Base-by-base conservation (phyloP, 2,329 filamentous ascomycete genomes). In the Talaromyces sp. region DNA sequence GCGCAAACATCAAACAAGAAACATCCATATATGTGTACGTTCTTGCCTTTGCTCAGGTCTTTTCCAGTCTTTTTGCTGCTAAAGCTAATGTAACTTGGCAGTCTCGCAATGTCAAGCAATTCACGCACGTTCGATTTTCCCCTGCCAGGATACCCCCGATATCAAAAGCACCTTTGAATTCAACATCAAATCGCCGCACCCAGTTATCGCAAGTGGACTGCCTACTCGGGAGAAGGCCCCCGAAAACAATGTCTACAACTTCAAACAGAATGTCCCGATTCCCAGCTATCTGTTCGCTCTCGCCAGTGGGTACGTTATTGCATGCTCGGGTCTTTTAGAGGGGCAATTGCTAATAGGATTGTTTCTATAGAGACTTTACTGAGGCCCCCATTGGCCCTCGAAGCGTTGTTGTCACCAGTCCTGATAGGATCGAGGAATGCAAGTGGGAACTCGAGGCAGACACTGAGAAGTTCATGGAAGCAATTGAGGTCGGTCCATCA, bases 41-140 rank as follows among this genome's bases (percentile, higher is more conserved):
- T 25, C 30, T 30, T 30, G 28, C 28, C 28, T 30, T 30, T 30
- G 4, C 8, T 30, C 28, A 9, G 28, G 7, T 22, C 11, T 47
- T 9, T 22, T 17, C 42, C 3, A 30, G 6, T 36, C 13, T 27
- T 1, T n/a, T 32, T 7, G 25, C 39, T n/a, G 47, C 25, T n/a
- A 53, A 56, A 55, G 59, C 39, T 55, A 56, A 61, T 22, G 19
- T 47, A 28, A 52, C 6, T 17, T 59, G 13, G 9, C 33, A 81
- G 79, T 98, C 80, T 96, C 91, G 52, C 95, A 98, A 80, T 96
- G 93, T 75, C 93, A 99, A 81, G 93, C 93, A 59, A 98, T 97
- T 71, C 93, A 98, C 71, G 92, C 91, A 51, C 88, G 95, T 63
- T 96, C 92, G 55, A 85, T 98, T 64, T 96, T 98, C 75, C 95